Conservation (phyloP, 495 filamentous ascomycete species). For the Penicillium turbatum region DNA sequence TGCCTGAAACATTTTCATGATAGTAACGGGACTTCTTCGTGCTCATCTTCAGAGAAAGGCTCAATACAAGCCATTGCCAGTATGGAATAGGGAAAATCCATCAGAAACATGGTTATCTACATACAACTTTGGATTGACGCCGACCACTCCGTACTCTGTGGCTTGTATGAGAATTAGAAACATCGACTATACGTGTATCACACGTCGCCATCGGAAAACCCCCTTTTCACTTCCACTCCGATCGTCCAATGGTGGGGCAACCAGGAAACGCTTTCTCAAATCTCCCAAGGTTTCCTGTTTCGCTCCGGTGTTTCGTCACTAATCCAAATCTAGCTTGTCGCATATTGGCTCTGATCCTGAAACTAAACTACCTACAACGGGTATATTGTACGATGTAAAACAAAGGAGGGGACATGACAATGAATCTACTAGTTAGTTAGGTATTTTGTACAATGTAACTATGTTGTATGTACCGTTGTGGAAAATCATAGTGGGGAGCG, state of each 20-base stretch:
- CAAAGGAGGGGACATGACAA: background rate
- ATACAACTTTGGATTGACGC: background rate
- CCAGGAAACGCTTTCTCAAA: background rate
- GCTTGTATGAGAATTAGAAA: background rate
- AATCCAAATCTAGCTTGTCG: background rate
- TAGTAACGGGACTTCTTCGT: background rate
- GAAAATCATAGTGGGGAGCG: conserved; percentile 1
- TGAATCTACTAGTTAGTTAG: background rate
- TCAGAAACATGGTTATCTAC: background rate
- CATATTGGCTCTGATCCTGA: background rate
- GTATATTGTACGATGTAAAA: background rate
- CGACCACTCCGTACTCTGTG: background rate
- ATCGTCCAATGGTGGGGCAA: conserved; percentile 6
- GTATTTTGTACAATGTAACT: background rate
- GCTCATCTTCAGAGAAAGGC: background rate
- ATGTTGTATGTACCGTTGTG: too few relatives aligned
- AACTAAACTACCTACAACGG: background rate
- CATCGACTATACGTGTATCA: background rate
- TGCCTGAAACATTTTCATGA: background rate
- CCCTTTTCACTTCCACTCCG: background rate
- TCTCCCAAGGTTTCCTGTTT: background rate
- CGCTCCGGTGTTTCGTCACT: background rate
- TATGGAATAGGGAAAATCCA: background rate
- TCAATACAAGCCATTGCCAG: background rate
- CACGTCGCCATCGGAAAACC: background rate